Evolutionary conservation across 805 yeast genomes (phyloP).

Genomic region (Candida parachauliodes): DNA sequence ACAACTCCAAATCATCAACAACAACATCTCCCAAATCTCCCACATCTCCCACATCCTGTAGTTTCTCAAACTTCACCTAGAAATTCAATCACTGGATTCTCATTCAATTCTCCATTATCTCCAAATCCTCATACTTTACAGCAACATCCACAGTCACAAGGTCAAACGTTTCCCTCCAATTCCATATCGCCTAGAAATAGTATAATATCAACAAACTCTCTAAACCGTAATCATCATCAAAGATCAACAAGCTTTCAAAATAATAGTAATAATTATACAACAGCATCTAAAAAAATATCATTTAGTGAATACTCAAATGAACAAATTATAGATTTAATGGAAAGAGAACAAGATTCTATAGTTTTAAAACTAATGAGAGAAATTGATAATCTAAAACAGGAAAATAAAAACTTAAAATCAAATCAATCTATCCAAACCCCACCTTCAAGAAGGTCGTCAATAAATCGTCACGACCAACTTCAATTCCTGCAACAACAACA

Average conservation of each 20-base stretch:
- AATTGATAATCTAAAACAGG: conserved; percentile 51
- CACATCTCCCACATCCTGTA: too few species aligned
- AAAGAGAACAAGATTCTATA: conserved; percentile 72
- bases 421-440: conserved; percentile 3
- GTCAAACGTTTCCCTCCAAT: conserved; percentile 4
- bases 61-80: conserved; percentile 3
- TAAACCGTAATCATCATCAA: not conserved
- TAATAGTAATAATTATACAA: conserved; percentile 2
- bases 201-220: conserved; percentile 1
- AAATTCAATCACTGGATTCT: not conserved
- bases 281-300: conserved; percentile 1
- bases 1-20: conserved; percentile 1
- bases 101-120: not conserved
- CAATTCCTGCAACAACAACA: not conserved
- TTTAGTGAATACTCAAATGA: conserved; percentile 25
- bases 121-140: conserved; percentile 2
- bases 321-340: conserved; percentile 58
- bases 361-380: conserved; percentile 65
- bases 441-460: conserved; percentile 7
- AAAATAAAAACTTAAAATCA: conserved; percentile 29
- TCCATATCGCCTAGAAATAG: conserved; percentile 11
- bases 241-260: conserved; percentile 1
- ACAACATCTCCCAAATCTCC: too few species aligned
- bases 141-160: conserved; percentile 2
- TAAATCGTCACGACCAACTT: conserved; percentile 2